These are phyloP conservation scores for Theileria luwenshuni DNA, from an alignment of 169 alveolate species.

Conservation along the genomic window DNA sequence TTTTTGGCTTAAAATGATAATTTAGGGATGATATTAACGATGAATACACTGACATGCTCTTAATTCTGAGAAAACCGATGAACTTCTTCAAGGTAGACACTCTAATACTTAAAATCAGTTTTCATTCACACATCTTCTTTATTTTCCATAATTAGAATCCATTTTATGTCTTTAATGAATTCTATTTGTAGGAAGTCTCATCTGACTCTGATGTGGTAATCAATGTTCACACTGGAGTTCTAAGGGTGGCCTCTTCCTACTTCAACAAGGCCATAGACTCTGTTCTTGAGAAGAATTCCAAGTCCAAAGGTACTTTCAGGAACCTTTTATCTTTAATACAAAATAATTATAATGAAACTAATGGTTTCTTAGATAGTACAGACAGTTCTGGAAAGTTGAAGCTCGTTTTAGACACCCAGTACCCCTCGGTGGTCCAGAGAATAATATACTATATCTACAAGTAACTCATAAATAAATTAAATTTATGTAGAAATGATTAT, in stretches of 20 bases:
- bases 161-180: not conserved
- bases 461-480: constrained; percentile 5
- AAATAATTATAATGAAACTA: not conserved
- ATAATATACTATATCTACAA: constrained; percentile 63
- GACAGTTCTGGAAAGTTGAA: not conserved
- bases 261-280: constrained; percentile 53
- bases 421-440: constrained; percentile 56
- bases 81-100: constrained; percentile 10
- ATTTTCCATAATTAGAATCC: too few relatives aligned
- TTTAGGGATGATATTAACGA: constrained; percentile 56
- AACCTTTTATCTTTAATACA: not conserved
- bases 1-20: not conserved
- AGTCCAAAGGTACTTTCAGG: constrained; percentile 2
- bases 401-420: constrained; percentile 33
- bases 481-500: constrained; percentile 47
- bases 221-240: constrained; percentile 61
- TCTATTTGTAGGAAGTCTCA: constrained; percentile 15
- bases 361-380: constrained; percentile 6
- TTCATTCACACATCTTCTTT: not conserved
- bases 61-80: constrained; percentile 32
- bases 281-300: constrained; percentile 1
- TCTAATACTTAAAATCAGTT: not conserved
- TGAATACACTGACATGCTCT: constrained; percentile 39
- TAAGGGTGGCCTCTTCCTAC: constrained; percentile 62
- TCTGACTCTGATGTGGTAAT: constrained; percentile 33